Evolutionary conservation across 2,329 filamentous ascomycete genomes (phyloP).

Genomic region (Ophiostoma piceae): DNA sequence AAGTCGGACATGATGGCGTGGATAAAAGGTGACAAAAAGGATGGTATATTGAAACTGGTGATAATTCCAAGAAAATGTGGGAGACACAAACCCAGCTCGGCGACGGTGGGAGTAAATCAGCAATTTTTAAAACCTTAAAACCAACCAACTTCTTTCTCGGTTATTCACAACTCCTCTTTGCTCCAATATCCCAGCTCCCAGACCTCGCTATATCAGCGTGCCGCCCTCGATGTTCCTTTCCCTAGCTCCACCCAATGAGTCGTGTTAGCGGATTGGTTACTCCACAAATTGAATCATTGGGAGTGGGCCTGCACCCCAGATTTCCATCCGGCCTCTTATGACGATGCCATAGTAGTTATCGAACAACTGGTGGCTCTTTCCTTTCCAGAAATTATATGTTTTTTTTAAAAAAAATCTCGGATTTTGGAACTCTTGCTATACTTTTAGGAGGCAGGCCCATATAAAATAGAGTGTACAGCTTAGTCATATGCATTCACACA

Average conservation of each 20-base stretch:
- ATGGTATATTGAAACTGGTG: not conserved
- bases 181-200: not conserved
- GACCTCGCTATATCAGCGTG: not conserved
- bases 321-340: not conserved
- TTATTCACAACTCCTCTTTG: not conserved
- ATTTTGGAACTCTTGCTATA: too few relatives aligned
- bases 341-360: not conserved
- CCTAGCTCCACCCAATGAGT: constrained; percentile 27
- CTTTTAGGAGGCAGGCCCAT: not conserved
- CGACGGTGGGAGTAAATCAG: not conserved
- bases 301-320: not conserved
- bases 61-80: not conserved
- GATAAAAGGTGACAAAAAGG: not conserved
- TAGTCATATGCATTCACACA: not conserved
- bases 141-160: not conserved
- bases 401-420: not conserved
- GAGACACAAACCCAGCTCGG: not conserved
- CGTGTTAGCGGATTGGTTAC: constrained; percentile 22
- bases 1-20: not conserved
- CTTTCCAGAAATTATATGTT: not conserved
- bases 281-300: not conserved
- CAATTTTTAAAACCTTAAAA: not conserved
- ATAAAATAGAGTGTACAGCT: not conserved
- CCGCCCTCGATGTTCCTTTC: constrained; percentile 29
- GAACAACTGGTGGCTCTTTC: not conserved